Percentiles rank a stretch among this genome's conserved stretches.
phyloP scores from a whole-genome alignment of 1,284 basidiomycete species.

The Leccinum variabile region DNA sequence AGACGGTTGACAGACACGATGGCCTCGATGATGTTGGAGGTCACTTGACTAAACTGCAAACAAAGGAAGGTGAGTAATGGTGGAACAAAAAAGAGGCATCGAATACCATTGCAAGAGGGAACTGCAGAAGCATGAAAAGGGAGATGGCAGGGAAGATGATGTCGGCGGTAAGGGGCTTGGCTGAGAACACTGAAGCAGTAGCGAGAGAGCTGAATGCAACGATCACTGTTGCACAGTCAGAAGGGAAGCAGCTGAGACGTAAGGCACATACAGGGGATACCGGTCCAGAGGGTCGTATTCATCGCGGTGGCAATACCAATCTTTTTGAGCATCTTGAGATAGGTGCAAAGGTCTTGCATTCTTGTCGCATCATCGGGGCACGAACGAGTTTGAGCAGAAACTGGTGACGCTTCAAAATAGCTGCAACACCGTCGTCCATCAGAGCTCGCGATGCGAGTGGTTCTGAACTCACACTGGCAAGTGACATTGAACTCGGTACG shows the following conservation, averaged over 20 bases:
- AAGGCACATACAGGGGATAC: slow-evolving; percentile 51
- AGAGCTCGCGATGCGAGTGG: not conserved
- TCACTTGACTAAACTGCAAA: slow-evolving; percentile 65
- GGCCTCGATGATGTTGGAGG: slow-evolving; percentile 80
- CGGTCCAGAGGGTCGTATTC: slow-evolving; percentile 63
- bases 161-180: slow-evolving; percentile 81
- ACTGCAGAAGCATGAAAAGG: slow-evolving; percentile 86
- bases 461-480: slow-evolving; percentile 42
- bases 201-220: slow-evolving; percentile 91
- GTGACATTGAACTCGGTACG: slow-evolving; percentile 71
- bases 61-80: slow-evolving; percentile 1
- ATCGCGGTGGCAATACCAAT: slow-evolving; percentile 75
- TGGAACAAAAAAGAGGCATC: not conserved
- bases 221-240: slow-evolving; percentile 48
- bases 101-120: slow-evolving; percentile 83
- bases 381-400: slow-evolving; percentile 65
- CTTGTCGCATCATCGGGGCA: slow-evolving; percentile 49
- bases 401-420: slow-evolving; percentile 55
- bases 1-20: slow-evolving; percentile 84
- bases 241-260: slow-evolving; percentile 27
- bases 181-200: slow-evolving; percentile 70
- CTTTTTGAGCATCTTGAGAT: slow-evolving; percentile 71
- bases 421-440: slow-evolving; percentile 30
- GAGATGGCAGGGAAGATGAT: slow-evolving; percentile 94
- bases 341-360: too few relatives aligned